Conservation (phyloP, 495 filamentous ascomycete genomes). For the Physcia stellaris region DNA sequence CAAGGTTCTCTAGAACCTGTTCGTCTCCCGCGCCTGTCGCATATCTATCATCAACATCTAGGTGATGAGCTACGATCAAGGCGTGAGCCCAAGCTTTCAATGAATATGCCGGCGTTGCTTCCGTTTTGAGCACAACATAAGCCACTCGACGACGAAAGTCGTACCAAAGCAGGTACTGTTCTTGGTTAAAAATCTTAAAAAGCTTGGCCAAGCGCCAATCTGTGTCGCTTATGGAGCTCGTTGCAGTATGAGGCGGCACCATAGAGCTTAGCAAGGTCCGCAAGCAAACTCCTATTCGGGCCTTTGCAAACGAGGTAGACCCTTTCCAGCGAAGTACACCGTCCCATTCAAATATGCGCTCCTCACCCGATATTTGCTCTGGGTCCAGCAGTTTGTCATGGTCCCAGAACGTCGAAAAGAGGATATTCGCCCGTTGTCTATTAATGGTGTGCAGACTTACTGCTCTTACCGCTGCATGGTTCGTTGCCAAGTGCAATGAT, state of each 20-base stretch:
- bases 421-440: slow-evolving; percentile 71
- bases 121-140: slow-evolving; percentile 53
- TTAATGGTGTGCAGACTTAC: slow-evolving; percentile 82
- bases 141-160: slow-evolving; percentile 21
- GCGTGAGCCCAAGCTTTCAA: slow-evolving; percentile 67
- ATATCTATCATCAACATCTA: slow-evolving; percentile 6
- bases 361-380: slow-evolving; percentile 45
- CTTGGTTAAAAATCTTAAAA: slow-evolving; percentile 34
- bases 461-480: slow-evolving; percentile 71
- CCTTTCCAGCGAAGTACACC: slow-evolving; percentile 45
- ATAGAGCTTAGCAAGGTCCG: slow-evolving; percentile 21
- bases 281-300: slow-evolving; percentile 33
- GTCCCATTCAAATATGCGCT: slow-evolving; percentile 59
- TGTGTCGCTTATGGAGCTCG: slow-evolving; percentile 20
- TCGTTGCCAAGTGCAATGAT: slow-evolving; percentile 60
- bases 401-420: slow-evolving; percentile 48
- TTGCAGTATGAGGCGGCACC: slow-evolving; percentile 23
- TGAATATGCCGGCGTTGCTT: slow-evolving; percentile 31
- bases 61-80: slow-evolving; percentile 38
- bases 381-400: slow-evolving; percentile 38
- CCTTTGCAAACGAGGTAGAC: slow-evolving; percentile 32
- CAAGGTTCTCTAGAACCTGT: slow-evolving; percentile 15
- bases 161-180: slow-evolving; percentile 43
- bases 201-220: slow-evolving; percentile 26
- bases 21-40: slow-evolving; percentile 12